Conservation (phyloP, 805 yeast species). For the Suhomyces prunicola region DNA sequence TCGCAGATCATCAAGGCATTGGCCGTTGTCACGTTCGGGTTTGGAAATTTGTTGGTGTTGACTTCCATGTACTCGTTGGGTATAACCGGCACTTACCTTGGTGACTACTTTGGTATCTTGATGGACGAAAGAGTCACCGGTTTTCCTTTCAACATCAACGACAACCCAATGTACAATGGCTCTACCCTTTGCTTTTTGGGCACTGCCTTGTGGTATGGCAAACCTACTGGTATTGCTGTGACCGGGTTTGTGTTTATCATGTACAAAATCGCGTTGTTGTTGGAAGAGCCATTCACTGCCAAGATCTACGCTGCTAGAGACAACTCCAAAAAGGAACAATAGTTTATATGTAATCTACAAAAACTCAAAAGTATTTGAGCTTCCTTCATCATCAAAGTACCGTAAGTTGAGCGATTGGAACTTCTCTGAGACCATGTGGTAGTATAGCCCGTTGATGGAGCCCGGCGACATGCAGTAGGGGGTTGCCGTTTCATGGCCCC, state of each 20-base stretch:
- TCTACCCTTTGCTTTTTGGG: slow-evolving; percentile 88
- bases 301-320: slow-evolving; percentile 79
- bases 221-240: slow-evolving; percentile 82
- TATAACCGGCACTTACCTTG: slow-evolving; percentile 92
- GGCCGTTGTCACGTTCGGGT: slow-evolving; percentile 54
- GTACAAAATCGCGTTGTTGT: slow-evolving; percentile 78
- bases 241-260: slow-evolving; percentile 70
- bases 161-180: slow-evolving; percentile 97
- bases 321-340: not conserved
- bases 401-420: slow-evolving; percentile 72
- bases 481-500: slow-evolving; percentile 12
- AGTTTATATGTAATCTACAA: not conserved
- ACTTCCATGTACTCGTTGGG: slow-evolving; percentile 91
- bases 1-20: slow-evolving; percentile 38
- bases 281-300: slow-evolving; percentile 97
- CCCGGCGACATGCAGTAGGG: slow-evolving; percentile 47
- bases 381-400: slow-evolving; percentile 50
- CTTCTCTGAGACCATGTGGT: slow-evolving; percentile 73
- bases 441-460: slow-evolving; percentile 74
- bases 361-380: slow-evolving; percentile 24
- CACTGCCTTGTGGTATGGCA: slow-evolving; percentile 81
- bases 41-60: slow-evolving; percentile 79
- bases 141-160: slow-evolving; percentile 87
- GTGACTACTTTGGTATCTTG: slow-evolving; percentile 95
- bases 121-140: slow-evolving; percentile 87